These are phyloP conservation scores for Colletotrichum sp. DNA, from an alignment of 2,329 filamentous ascomycete species.

Conservation along the genomic window DNA sequence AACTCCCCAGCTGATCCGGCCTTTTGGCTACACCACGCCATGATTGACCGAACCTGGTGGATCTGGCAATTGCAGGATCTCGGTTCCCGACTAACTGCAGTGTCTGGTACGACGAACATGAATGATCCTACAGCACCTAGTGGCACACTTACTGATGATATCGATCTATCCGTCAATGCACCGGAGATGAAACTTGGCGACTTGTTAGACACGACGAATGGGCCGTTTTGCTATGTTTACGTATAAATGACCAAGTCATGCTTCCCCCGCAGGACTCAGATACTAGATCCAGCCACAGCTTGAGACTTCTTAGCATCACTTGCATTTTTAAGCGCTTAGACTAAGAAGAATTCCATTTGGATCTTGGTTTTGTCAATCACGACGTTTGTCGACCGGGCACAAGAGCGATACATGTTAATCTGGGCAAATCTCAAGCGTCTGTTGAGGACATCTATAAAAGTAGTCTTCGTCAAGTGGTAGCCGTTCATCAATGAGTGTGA, in stretches of 20 bases:
- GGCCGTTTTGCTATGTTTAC: constrained; percentile 37
- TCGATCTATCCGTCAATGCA: constrained; percentile 30
- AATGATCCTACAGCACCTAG: constrained; percentile 16
- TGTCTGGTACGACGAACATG: constrained; percentile 17
- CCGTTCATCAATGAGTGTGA: too few relatives aligned
- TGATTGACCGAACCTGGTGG: constrained; percentile 31
- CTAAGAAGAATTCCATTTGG: fast-evolving
- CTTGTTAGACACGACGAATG: constrained; percentile 32
- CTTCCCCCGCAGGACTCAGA: fast-evolving
- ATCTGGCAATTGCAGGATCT: constrained; percentile 29
- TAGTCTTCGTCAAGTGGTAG: background rate
- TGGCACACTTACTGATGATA: constrained; percentile 24
- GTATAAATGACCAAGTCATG: constrained; percentile 15
- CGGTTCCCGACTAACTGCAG: background rate
- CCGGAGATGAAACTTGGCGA: constrained; percentile 31
- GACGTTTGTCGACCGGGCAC: background rate
- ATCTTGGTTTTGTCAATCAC: fast-evolving
- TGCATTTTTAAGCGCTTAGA: background rate
- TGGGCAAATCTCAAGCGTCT: fast-evolving
- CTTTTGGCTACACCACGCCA: constrained; percentile 30
- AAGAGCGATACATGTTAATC: fast-evolving
- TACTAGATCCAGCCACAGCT: background rate
- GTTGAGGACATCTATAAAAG: background rate
- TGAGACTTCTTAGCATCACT: fast-evolving
- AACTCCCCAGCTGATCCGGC: constrained; percentile 33